These are phyloP conservation scores for Russula compacta DNA, from an alignment of 768 basidiomycete species.

Conservation along the genomic window DNA sequence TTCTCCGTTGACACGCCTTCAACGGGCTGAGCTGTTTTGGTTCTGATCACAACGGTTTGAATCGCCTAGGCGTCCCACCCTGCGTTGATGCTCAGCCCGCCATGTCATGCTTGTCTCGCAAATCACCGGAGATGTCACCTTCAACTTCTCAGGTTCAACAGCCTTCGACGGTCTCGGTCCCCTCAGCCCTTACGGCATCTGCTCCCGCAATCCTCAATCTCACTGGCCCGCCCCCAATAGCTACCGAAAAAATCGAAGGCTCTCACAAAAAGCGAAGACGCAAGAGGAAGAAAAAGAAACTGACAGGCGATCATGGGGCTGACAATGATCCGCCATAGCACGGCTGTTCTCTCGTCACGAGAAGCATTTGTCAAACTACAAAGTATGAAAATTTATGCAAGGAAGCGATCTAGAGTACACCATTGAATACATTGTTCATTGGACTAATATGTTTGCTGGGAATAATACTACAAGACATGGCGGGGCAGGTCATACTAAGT, in stretches of 20 bases:
- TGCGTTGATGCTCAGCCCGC: not conserved
- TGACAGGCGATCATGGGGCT: not conserved
- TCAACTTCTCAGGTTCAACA: not conserved
- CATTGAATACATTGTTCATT: not conserved
- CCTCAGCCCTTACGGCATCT: not conserved
- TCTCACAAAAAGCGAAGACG: conserved; percentile 9
- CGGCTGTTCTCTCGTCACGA: not conserved
- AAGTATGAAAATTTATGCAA: not conserved
- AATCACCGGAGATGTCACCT: not conserved
- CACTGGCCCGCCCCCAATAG: conserved; percentile 2
- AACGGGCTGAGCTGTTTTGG: not conserved
- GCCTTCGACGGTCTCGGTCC: not conserved
- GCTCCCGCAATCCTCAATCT: conserved; percentile 11
- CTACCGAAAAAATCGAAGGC: not conserved
- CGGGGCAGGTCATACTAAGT: conserved; percentile 15
- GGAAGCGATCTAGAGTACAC: conserved; percentile 9
- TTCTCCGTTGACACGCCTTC: not conserved
- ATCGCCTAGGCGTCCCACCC: not conserved
- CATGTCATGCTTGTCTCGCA: not conserved
- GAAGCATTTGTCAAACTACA: not conserved
- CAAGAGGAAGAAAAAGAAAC: conserved; percentile 16
- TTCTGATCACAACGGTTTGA: not conserved
- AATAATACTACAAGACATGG: not conserved
- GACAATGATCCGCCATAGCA: not conserved
- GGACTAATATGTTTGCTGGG: not conserved